phyloP scores from a whole-genome alignment of 1,284 basidiomycete genomes.

The Cerrena zonata region DNA sequence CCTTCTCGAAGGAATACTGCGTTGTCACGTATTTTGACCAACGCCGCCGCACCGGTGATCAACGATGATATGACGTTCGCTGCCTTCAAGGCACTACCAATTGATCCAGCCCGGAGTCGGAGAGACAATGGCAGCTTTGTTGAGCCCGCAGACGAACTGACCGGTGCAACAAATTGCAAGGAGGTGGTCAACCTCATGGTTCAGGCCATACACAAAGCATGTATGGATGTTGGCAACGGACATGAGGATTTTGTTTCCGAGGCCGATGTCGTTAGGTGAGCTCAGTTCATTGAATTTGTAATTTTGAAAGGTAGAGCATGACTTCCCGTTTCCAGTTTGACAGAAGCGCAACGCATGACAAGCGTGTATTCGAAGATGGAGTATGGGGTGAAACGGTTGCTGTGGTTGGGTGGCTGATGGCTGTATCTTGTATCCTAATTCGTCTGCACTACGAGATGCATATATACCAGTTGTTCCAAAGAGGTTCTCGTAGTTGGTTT shows the following conservation, averaged over 20 bases:
- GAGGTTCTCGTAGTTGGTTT: no score
- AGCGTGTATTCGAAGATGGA: constrained; percentile 85
- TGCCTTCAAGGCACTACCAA: constrained; percentile 71
- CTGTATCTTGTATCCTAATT: no score
- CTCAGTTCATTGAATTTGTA: constrained; percentile 12
- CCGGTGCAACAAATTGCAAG: constrained; percentile 61
- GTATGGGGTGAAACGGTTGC: constrained; percentile 79
- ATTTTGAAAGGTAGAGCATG: constrained; percentile 7
- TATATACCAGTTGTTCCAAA: no score
- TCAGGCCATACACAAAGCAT: constrained; percentile 61
- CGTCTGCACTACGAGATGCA: no score
- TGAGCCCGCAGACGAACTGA: constrained; percentile 57
- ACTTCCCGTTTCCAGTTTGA: constrained; percentile 43
- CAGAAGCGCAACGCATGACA: constrained; percentile 77
- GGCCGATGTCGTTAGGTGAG: constrained; percentile 77
- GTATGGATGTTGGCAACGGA: constrained; percentile 53
- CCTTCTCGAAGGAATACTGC: constrained; percentile 20
- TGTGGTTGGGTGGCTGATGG: constrained; percentile 72
- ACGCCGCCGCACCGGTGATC: constrained; percentile 27
- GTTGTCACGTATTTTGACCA: constrained; percentile 30
- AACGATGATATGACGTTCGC: constrained; percentile 44
- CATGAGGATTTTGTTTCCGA: constrained; percentile 49
- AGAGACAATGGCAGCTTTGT: constrained; percentile 49
- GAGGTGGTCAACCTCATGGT: constrained; percentile 75
- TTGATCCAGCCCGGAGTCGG: constrained; percentile 56